Percentiles rank a stretch among this genome's conserved stretches.
phyloP scores from a whole-genome alignment of 495 filamentous ascomycete genomes.

The Aspergillus sparsus region DNA sequence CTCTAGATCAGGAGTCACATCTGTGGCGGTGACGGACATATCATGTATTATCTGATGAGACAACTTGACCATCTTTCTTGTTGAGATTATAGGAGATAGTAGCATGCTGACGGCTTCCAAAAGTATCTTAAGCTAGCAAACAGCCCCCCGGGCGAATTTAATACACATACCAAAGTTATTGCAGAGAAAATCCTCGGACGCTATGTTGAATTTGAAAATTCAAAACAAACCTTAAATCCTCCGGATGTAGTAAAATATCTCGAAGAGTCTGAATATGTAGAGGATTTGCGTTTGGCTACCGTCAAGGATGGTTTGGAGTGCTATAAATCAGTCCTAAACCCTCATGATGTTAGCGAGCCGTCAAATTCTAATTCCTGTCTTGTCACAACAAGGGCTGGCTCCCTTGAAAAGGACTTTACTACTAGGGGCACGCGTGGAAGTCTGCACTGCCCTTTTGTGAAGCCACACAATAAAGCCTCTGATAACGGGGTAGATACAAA shows the following conservation, averaged over 20 bases:
- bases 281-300: slow-evolving; percentile 39
- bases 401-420: slow-evolving; percentile 50
- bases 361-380: slow-evolving; percentile 36
- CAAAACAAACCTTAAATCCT: slow-evolving; percentile 37
- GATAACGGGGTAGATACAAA: slow-evolving; percentile 34
- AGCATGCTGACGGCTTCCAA: slow-evolving; percentile 19
- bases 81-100: background rate
- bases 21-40: slow-evolving; percentile 52
- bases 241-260: slow-evolving; percentile 50
- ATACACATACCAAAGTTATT: slow-evolving; percentile 36
- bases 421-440: slow-evolving; percentile 46
- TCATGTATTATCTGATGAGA: slow-evolving; percentile 57
- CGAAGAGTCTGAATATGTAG: slow-evolving; percentile 46
- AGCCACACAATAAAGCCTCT: slow-evolving; percentile 31
- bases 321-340: slow-evolving; percentile 40
- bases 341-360: slow-evolving; percentile 25
- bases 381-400: slow-evolving; percentile 40
- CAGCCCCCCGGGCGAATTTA: slow-evolving; percentile 33
- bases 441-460: slow-evolving; percentile 50
- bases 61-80: slow-evolving; percentile 16
- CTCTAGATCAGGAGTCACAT: slow-evolving; percentile 60
- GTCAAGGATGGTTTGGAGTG: slow-evolving; percentile 45
- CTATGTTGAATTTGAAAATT: slow-evolving; percentile 18
- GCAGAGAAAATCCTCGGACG: slow-evolving; percentile 29
- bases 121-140: slow-evolving; percentile 36